Percentiles rank a stretch among this genome's conserved stretches.
phyloP scores from a whole-genome alignment of 352 stramenopile genomes.

The Globisporangium nunn region DNA sequence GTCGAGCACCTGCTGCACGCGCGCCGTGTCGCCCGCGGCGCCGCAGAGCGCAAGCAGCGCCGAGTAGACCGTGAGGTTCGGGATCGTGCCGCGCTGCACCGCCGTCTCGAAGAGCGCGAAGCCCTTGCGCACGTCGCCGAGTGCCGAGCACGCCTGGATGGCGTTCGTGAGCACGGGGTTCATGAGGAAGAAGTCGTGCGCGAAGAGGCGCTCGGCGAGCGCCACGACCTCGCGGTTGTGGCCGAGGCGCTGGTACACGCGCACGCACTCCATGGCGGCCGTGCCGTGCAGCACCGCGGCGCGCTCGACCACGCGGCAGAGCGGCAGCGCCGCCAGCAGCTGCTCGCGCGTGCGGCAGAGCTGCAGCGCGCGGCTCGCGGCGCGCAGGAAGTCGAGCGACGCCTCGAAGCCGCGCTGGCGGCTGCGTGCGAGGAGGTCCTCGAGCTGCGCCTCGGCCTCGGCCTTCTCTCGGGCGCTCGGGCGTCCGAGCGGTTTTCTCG shows the following conservation, averaged over 20 bases:
- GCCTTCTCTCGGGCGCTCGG: constrained; percentile 13
- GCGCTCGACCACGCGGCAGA: constrained; percentile 46
- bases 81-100: constrained; percentile 49
- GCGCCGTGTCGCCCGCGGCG: constrained; percentile 33
- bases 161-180: constrained; percentile 51
- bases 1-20: constrained; percentile 36
- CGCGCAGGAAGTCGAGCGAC: constrained; percentile 39
- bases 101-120: constrained; percentile 57
- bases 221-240: constrained; percentile 39
- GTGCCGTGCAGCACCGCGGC: constrained; percentile 27
- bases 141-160: constrained; percentile 47
- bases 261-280: constrained; percentile 47
- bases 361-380: constrained; percentile 35
- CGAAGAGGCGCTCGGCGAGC: constrained; percentile 43
- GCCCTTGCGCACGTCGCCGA: constrained; percentile 40
- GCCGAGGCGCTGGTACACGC: constrained; percentile 54
- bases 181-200: constrained; percentile 58
- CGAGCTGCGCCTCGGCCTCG: constrained; percentile 21
- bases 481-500: constrained; percentile 2
- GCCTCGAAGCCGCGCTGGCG: constrained; percentile 27
- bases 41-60: constrained; percentile 50
- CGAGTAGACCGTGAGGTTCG: constrained; percentile 57
- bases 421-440: constrained; percentile 30
- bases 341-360: constrained; percentile 44
- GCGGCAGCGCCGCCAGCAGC: constrained; percentile 40